Base-by-base conservation (phyloP, 2,329 filamentous ascomycete species). In the Raffaelea ambrosiae region DNA sequence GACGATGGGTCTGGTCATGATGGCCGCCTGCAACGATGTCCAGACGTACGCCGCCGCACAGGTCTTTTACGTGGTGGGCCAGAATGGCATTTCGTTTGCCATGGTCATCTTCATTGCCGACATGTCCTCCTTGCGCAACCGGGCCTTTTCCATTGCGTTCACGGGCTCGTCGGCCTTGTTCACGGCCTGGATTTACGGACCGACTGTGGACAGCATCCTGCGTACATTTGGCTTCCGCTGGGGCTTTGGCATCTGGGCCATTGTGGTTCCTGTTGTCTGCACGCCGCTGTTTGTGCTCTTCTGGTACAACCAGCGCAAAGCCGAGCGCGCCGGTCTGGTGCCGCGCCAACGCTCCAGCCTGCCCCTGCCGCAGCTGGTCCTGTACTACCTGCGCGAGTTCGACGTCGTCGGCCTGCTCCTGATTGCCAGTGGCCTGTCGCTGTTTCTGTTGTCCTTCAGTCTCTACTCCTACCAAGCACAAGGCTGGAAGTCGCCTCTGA, bases 361-460 rank as follows among this genome's bases (percentile, higher is more conserved):
- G 16, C 75, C 68, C 1, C 21, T 63, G 1, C 33, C 58, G 4
- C 65, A 80, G 55, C 73, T 68, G 2, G 48, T 80, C 33, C 58
- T 63, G 40, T 63, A 76, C 57, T 83, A 83, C 59, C 58, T 70
- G 14, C 65, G 75, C 35, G 76, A 86, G 54, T 81, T 86, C 51
- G 83, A 87, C 56, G 67, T 78, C 2, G 47, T 79, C 16, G 82
- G 83, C 14, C 67, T 85, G 22, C 49, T 85, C 13, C 66, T 86
- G 3, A 68, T 85, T 50, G 71, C 74, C 4, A 67, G 64, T 1
- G 83, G 81, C 2, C 73, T 84, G 52, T 70, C 75, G 0, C 63
- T 86, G 7, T 79, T 88, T 58, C 67, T 88, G 11, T 72, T 88
- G 4, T 81, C 84, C 0, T 79, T 89, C 60, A 81, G 70, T 16